Percentiles rank a stretch among this genome's conserved stretches.
Conservation (phyloP, 495 filamentous ascomycete species). For the Letharia lupina region DNA sequence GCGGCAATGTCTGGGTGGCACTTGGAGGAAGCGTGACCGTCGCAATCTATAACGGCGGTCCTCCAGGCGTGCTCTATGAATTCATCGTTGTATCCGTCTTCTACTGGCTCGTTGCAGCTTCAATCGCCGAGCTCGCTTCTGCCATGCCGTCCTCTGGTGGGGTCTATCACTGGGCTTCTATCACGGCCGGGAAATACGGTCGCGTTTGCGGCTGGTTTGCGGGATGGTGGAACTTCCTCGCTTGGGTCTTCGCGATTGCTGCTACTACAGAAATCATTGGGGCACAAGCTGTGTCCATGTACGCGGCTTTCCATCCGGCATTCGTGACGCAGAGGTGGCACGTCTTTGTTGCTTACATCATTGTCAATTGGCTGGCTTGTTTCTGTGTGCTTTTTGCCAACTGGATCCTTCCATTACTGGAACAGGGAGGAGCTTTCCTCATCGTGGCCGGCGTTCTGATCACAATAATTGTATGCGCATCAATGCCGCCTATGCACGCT, state of each 20-base stretch:
- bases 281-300: conserved; percentile 63
- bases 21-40: conserved; percentile 44
- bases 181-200: conserved; percentile 64
- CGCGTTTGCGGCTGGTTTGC: conserved; percentile 66
- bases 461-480: conserved; percentile 62
- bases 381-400: conserved; percentile 62
- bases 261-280: conserved; percentile 60
- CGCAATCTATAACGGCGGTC: conserved; percentile 33
- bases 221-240: conserved; percentile 72
- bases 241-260: conserved; percentile 58
- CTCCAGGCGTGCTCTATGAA: conserved; percentile 35
- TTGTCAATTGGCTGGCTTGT: conserved; percentile 59
- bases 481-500: conserved; percentile 59
- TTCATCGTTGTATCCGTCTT: conserved; percentile 32
- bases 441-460: conserved; percentile 57
- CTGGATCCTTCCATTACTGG: conserved; percentile 54
- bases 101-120: conserved; percentile 48
- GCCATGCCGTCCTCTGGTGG: conserved; percentile 73
- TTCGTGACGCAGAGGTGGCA: conserved; percentile 61
- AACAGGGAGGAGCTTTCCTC: conserved; percentile 59
- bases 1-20: conserved; percentile 50
- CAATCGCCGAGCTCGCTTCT: conserved; percentile 66
- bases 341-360: conserved; percentile 61
- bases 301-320: conserved; percentile 58
- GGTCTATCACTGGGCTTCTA: conserved; percentile 79